A percentile compares a stretch with the other conserved stretches of the same genome.
Evolutionary conservation across 2,329 filamentous ascomycete genomes (phyloP).

Genomic region (Leptographium flavum): DNA sequence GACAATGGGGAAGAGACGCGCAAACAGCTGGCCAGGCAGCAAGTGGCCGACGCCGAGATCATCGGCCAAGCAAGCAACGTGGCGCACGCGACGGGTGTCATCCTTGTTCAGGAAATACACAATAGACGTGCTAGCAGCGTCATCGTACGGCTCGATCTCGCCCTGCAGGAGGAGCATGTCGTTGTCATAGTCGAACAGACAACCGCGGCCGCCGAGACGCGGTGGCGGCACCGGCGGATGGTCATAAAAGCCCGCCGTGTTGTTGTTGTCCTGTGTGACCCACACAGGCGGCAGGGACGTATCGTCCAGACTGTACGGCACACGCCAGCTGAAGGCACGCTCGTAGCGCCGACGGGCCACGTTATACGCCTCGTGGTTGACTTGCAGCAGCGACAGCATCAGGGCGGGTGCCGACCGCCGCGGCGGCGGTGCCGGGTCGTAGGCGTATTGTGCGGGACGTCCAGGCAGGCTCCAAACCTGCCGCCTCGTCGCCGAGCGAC

Average conservation of each 20-base stretch:
- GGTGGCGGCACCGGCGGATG: not conserved
- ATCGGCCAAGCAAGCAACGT: conserved; percentile 28
- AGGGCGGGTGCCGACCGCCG: conserved; percentile 9
- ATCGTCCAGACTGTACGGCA: conserved; percentile 17
- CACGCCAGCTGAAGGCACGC: conserved; percentile 30
- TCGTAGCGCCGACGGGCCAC: conserved; percentile 29
- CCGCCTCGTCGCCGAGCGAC: conserved; percentile 10
- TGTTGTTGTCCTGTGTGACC: too few relatives aligned
- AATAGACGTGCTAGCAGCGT: conserved; percentile 32
- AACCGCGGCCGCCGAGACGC: conserved; percentile 4
- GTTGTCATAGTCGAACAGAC: conserved; percentile 31
- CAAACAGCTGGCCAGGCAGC: conserved; percentile 30
- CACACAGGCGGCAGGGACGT: conserved; percentile 15
- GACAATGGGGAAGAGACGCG: conserved; percentile 31
- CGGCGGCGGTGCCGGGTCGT: conserved; percentile 12
- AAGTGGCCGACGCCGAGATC: conserved; percentile 28
- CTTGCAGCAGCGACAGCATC: conserved; percentile 28
- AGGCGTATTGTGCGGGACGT: not conserved
- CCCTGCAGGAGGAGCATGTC: conserved; percentile 34
- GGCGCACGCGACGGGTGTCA: conserved; percentile 28
- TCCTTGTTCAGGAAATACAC: conserved; percentile 29
- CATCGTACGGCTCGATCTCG: conserved; percentile 32
- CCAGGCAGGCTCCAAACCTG: not conserved
- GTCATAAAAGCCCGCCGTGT: too few relatives aligned
- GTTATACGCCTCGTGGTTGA: conserved; percentile 27